Evolutionary conservation across 2,329 filamentous ascomycete genomes (phyloP).

Genomic region (Neurospora sp.): DNA sequence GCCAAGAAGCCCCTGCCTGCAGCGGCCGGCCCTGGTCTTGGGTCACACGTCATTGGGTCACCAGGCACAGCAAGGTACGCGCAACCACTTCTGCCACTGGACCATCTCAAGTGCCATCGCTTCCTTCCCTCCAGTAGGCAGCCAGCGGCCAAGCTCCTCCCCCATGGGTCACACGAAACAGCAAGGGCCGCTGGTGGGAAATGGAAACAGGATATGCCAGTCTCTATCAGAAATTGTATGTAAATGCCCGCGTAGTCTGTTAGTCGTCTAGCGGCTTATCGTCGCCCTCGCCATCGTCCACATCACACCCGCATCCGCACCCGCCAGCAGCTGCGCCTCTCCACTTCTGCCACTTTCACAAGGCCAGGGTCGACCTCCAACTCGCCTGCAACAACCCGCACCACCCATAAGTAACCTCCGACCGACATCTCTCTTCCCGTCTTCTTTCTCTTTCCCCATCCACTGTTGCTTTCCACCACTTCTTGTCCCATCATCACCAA

Average conservation of each 20-base stretch:
- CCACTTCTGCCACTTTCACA: not conserved
- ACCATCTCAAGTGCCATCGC: not conserved
- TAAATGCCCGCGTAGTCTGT: not conserved
- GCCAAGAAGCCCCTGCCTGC: not conserved
- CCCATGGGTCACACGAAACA: not conserved
- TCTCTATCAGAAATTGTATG: not conserved
- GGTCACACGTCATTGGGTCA: conserved; percentile 5
- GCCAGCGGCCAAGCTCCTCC: not conserved
- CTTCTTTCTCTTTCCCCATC: conserved; percentile 1
- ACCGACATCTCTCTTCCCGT: not conserved
- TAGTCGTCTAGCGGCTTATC: not conserved
- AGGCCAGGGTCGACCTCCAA: not conserved
- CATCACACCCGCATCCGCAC: not conserved
- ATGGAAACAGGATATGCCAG: not conserved
- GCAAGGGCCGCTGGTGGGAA: not conserved
- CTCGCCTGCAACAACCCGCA: conserved; percentile 1
- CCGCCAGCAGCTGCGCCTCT: not conserved
- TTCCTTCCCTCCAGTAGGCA: not conserved
- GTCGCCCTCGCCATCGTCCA: not conserved
- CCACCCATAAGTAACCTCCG: conserved; percentile 4
- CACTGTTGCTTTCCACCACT: not conserved
- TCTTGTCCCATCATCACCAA: not conserved
- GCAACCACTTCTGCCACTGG: not conserved
- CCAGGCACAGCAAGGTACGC: conserved; percentile 2
- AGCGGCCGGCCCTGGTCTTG: not conserved